phyloP scores from a whole-genome alignment of 148 eudicot genomes.

The Nyssa sinensis region DNA sequence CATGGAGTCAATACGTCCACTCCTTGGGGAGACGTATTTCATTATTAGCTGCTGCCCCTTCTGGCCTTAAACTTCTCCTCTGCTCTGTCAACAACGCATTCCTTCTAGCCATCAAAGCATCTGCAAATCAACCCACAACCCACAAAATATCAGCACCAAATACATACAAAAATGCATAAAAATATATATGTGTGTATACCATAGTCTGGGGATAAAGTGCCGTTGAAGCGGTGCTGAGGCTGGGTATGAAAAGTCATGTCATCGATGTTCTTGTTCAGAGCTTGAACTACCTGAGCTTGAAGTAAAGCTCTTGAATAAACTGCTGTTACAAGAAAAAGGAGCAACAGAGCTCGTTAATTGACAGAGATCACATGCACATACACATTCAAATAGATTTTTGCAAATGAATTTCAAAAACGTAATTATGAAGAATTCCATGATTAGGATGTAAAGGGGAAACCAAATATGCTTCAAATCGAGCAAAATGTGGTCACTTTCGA shows the following conservation, averaged over 20 bases:
- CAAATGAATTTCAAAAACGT: no score
- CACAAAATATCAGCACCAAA: no score
- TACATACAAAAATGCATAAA: no score
- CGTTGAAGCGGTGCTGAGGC: constrained; percentile 17
- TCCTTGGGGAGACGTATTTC: constrained; percentile 37
- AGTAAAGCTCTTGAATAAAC: constrained; percentile 36
- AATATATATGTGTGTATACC: no score
- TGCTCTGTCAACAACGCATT: no score
- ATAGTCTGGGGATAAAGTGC: no score
- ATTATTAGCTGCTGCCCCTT: constrained; percentile 15
- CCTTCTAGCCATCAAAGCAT: no score
- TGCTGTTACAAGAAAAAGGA: not conserved
- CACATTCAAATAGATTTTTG: no score
- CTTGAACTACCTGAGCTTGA: constrained; percentile 40
- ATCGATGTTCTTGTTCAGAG: constrained; percentile 31
- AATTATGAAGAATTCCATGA: not conserved
- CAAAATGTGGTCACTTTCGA: not conserved
- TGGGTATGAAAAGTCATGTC: constrained; percentile 24
- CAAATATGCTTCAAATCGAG: not conserved
- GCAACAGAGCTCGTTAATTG: not conserved
- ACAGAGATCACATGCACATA: no score
- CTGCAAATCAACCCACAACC: no score
- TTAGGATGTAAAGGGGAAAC: not conserved
- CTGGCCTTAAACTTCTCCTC: constrained; percentile 16
- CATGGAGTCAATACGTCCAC: constrained; percentile 35